phyloP scores from a whole-genome alignment of 2,329 filamentous ascomycete genomes.

The Verruconis gallopava region DNA sequence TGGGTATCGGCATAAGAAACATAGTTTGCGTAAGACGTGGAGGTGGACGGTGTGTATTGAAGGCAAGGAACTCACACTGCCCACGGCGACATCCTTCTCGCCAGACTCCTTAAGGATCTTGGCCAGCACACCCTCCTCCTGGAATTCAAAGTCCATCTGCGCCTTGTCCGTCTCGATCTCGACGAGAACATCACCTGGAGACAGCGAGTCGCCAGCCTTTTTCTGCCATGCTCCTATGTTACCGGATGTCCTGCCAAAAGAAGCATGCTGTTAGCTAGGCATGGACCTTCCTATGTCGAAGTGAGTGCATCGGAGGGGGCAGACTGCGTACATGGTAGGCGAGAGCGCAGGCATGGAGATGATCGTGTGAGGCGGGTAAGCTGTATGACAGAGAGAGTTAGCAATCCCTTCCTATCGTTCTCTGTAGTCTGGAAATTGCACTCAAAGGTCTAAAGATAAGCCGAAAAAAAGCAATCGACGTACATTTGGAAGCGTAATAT shows the following conservation, averaged over 20 bases:
- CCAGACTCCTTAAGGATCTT: slow-evolving; percentile 89
- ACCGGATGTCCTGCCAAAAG: slow-evolving; percentile 59
- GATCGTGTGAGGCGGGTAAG: slow-evolving; percentile 86
- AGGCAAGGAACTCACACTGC: slow-evolving; percentile 91
- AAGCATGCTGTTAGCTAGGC: no score
- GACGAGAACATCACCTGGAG: slow-evolving; percentile 87
- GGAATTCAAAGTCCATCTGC: slow-evolving; percentile 99
- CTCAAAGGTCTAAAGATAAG: background rate
- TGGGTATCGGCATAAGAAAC: slow-evolving; percentile 1
- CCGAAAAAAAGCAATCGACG: slow-evolving; percentile 15
- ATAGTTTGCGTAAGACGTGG: no score
- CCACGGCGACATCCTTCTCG: slow-evolving; percentile 86
- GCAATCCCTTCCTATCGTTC: no score
- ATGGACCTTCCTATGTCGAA: no score
- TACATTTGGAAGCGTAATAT: slow-evolving; percentile 59
- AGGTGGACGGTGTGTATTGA: slow-evolving; percentile 22
- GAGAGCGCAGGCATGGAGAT: slow-evolving; percentile 97
- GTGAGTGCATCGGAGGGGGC: background rate
- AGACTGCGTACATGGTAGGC: slow-evolving; percentile 63
- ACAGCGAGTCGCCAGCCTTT: slow-evolving; percentile 77
- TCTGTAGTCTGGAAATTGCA: no score
- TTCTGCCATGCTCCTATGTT: slow-evolving; percentile 98
- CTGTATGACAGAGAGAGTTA: slow-evolving; percentile 36
- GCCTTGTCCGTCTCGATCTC: slow-evolving; percentile 99
- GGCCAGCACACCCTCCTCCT: slow-evolving; percentile 91